These are phyloP conservation scores for Aquilaria sinensis DNA, from an alignment of 345 rosid species.

Conservation along the genomic window DNA sequence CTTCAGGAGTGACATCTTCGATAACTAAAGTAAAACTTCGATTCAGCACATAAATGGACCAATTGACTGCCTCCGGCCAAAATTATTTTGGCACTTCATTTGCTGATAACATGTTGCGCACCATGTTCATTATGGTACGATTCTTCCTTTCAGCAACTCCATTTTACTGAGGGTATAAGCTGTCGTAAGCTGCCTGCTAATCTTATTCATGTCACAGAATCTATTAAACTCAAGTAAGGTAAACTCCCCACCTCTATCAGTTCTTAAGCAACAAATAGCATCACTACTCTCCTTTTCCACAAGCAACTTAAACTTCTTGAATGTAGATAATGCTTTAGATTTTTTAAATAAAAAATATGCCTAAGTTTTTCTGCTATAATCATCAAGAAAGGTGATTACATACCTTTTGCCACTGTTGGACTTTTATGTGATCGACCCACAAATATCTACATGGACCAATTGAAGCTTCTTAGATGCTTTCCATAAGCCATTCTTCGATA, in stretches of 20 bases:
- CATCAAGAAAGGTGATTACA: neutral
- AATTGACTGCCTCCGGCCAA: constrained; percentile 10
- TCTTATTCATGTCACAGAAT: neutral
- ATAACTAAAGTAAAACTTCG: neutral
- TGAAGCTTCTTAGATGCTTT: neutral
- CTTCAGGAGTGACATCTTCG: neutral
- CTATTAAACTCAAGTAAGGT: neutral
- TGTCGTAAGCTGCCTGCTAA: neutral
- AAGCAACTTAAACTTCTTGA: neutral
- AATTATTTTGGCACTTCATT: neutral
- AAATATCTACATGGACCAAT: neutral
- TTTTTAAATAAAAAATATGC: too few relatives aligned
- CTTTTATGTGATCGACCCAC: neutral
- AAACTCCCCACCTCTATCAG: constrained; percentile 8
- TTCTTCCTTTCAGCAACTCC: constrained; percentile 5
- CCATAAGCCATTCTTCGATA: neutral
- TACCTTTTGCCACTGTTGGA: neutral
- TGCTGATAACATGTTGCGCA: neutral
- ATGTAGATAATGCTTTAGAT: neutral
- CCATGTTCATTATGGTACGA: constrained; percentile 1
- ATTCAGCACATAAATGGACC: constrained; percentile 4
- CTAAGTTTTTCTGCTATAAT: neutral
- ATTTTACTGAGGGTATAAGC: neutral
- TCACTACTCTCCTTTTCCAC: too few relatives aligned
- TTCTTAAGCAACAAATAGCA: neutral